Evolutionary conservation across 305 asterid species (phyloP), one percentile per base, ranked within the genome.

Genomic region (Vinca major): DNA sequence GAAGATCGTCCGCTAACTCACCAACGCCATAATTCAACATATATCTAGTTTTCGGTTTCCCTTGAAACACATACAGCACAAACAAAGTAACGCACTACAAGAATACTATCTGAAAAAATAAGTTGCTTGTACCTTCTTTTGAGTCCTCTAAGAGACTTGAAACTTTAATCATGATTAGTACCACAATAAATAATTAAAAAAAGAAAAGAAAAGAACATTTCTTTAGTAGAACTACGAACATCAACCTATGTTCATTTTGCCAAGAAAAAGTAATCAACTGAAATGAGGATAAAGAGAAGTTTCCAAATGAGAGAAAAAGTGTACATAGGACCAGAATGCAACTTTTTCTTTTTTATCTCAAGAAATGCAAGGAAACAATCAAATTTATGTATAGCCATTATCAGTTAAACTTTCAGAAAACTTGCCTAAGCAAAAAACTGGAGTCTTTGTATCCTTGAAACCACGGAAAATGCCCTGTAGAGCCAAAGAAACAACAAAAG

Each of bases 391-490:
- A 12, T 4, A 33, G 0, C 16, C 20, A 60, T 60, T 37, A 60
- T 43, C 47, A 60, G 40, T 57, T 13, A 62, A 14, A 21, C 47
- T 33, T n/a, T 44, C 33, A 65, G 21, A 48, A 67, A 11, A 81
- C 89, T 77, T 78, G 83, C 98, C 97, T 90, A 93, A 78, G 79
- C 96, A 93, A 81, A 74, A 78, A 13, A 89, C 89, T 48, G 99
- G 97, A 68, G 97, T 93, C 78, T 85, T 90, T 5, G 90, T 93
- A 83, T 93, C 98, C 89, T 90, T 93, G 78, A 93, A 87, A 64
- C 99, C 99, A 48, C 99, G 95, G 75, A 90, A 93, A 85, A 93
- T 78, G 75, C 99, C 98, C 86, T 89, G 99, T 75, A 93, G 88
- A 61, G 97, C 95, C 87, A 93, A 83, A 57, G 97, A 90, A 77